Conservation (phyloP, 192 early-diverging fungal species). For the Jimgerdemannia flammicorona region DNA sequence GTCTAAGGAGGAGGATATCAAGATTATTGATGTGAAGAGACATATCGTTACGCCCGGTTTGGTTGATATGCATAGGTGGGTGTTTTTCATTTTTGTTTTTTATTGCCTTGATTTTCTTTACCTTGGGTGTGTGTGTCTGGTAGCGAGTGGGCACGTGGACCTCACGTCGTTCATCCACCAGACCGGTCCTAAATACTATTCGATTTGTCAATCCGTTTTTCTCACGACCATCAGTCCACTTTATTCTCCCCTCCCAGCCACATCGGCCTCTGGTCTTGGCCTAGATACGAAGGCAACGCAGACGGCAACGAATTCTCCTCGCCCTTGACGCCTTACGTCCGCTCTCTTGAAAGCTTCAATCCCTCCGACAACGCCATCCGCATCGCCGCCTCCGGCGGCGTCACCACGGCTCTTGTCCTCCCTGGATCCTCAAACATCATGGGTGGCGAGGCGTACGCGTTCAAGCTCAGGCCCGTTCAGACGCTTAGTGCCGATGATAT, state of each 20-base stretch:
- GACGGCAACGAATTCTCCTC: constrained; percentile 69
- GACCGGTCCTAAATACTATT: too few relatives aligned
- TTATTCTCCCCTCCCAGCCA: constrained; percentile 37
- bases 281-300: constrained; percentile 38
- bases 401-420: constrained; percentile 70
- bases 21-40: constrained; percentile 47
- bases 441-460: constrained; percentile 69
- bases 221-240: not conserved
- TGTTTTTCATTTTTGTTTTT: too few relatives aligned
- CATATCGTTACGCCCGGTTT: constrained; percentile 54
- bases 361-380: constrained; percentile 54
- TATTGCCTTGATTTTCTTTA: not conserved
- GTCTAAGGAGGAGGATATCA: not conserved
- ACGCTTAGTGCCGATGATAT: constrained; percentile 63
- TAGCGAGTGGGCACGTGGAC: too few relatives aligned
- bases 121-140: not conserved
- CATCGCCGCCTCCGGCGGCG: constrained; percentile 63
- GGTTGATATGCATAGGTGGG: constrained; percentile 41
- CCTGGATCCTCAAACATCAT: constrained; percentile 76
- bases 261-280: constrained; percentile 64
- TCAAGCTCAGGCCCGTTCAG: constrained; percentile 56
- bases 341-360: constrained; percentile 66
- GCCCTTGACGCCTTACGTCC: constrained; percentile 59
- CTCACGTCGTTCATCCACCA: too few relatives aligned
- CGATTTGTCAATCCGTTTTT: too few relatives aligned